Base-by-base conservation (phyloP, 2,329 filamentous ascomycete genomes). In the Colletotrichum phormii region DNA sequence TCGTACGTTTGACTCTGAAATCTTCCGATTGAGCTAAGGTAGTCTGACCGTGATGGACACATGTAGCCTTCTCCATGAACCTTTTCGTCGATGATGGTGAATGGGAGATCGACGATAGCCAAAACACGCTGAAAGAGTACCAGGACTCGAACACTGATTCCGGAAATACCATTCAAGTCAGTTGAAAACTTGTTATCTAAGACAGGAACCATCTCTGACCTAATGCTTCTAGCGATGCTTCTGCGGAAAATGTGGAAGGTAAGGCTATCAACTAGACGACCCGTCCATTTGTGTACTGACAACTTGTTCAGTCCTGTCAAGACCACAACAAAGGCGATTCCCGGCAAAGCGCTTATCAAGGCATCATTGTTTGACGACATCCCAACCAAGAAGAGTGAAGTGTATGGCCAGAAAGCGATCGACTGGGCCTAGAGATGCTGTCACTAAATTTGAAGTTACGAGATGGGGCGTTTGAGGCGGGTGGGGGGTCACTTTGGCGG, bases 321-420 rank as follows among this genome's bases (percentile, higher is more conserved):
- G 18, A 42, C 46, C 4, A 26, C 12, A 13, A 15, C 67, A 1
- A 58, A 62, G 22, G 12, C 66, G 7, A 18, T 65, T 5, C 71
- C 71, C 0, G 55, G 26, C 7, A 37, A 71, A 42, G 49, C 33
- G 6, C 9, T 73, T 4, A 61, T 73, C n/a, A 73, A 73, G 37
- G 71, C 66, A 7, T 73, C 71, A 1, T 46, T 73, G 22, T 73
- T 73, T 22, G 66, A 71, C 8, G 71, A 73, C 7, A 72, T 72
- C 13, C 70, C 70, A 0, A 64, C 65, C 1, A 55, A 46, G 4
- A 72, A 31, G 46, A 42, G 18, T 6, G 70, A 72, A 12, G 24
- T 70, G 2, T 70, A 55, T 2, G 12, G 26, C 1, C 37, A 72
- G 4, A 49, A 64, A 46, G 65, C 70, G 8, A 18, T 73, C 6